Evolutionary conservation across 2,329 filamentous ascomycete genomes (phyloP).

Genomic region (Sporothrix protearum): DNA sequence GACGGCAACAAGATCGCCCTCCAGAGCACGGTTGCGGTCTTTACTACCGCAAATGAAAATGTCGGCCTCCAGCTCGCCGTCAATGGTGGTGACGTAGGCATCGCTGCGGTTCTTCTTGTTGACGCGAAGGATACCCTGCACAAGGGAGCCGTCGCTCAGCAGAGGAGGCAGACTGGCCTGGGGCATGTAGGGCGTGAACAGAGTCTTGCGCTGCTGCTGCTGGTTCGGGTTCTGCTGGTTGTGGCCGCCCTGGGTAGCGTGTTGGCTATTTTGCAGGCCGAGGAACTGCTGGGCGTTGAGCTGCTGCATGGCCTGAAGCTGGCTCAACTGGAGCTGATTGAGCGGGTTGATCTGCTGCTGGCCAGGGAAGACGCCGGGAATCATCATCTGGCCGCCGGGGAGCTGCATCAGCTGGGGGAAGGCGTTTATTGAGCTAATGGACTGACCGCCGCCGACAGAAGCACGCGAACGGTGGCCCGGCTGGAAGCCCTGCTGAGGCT

Average conservation of each 20-base stretch:
- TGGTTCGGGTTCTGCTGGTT: constrained; percentile 61
- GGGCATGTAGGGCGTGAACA: constrained; percentile 96
- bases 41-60: constrained; percentile 99
- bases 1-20: constrained; percentile 91
- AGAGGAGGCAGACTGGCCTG: constrained; percentile 91
- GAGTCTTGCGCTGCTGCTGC: constrained; percentile 90
- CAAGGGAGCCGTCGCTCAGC: constrained; percentile 85
- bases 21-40: constrained; percentile 92
- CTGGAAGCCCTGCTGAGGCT: constrained; percentile 63
- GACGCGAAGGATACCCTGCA: constrained; percentile 92
- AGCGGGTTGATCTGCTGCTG: constrained; percentile 81
- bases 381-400: constrained; percentile 73
- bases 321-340: constrained; percentile 81
- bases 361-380: constrained; percentile 77
- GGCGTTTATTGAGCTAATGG: constrained; percentile 74
- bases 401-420: constrained; percentile 81
- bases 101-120: constrained; percentile 99
- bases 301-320: constrained; percentile 77
- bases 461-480: constrained; percentile 83
- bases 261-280: constrained; percentile 67
- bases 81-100: constrained; percentile 91
- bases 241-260: constrained; percentile 61
- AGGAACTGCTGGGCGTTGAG: constrained; percentile 69
- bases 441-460: constrained; percentile 74
- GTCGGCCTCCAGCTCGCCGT: constrained; percentile 84